Base-by-base conservation (phyloP, 2,329 filamentous ascomycete genomes). In the Diaporthe helianthi region DNA sequence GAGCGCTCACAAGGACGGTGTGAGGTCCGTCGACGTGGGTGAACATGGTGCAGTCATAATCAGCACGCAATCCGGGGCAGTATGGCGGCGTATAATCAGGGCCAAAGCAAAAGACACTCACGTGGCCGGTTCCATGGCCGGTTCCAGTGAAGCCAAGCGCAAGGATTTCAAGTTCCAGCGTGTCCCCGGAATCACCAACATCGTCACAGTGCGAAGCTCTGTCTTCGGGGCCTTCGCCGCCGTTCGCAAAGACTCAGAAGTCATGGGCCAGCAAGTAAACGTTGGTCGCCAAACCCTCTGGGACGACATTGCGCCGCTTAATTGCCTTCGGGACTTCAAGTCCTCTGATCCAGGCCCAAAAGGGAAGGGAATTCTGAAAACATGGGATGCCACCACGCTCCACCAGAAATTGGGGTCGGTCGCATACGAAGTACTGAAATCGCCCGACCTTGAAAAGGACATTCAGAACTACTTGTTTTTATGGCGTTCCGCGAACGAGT, bases 91-190 rank as follows among this genome's bases (percentile, higher is more conserved):
- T 69, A 90, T 96, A 64, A 93, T 93, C 76, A 88, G 96, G 71
- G 85, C 87, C 31, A 97, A 95, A 73, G 90, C 92, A 61, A 97
- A 97, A 75, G 89, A 91, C 73, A 84, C 87, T 6, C 82, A 83
- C 1, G 79, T 80, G 24, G 65, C 81, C 15, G 82, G 81, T 4
- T 79, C 79, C 1, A 79, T 80, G 24, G 65, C 81, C 15, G 82
- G 81, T 4, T 79, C 79, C 1, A 79, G 81, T 1, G 89, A 90
- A 26, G 83, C 86, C 41, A 92, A 89, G 74, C 87, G 88, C 15
- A 97, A 97, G 74, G 94, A 97, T 76, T 97, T 97, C 83, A 99
- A 99, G 78, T 99, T 98, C 74, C 90, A 95, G 75, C 90, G 96
- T 69, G 89, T 99, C 10, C 92, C 96, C 1, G 94, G 92, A 51